Conservation (phyloP, 805 yeast species). For the Groenewaldozyma tartarivorans region DNA sequence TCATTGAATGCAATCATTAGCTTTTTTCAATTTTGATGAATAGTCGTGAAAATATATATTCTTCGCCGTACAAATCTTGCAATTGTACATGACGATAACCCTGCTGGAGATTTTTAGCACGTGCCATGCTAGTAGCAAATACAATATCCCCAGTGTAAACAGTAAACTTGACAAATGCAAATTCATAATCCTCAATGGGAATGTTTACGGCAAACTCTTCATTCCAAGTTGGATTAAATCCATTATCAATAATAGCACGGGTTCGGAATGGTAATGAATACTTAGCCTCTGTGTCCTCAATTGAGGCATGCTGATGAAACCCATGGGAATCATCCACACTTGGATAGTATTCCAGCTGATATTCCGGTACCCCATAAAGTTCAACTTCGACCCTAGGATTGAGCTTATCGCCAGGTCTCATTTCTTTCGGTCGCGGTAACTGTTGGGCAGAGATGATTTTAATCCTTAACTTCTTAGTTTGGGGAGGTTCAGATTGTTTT, state of each 20-base stretch:
- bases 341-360: background rate
- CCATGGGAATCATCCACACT: slow-evolving; percentile 1
- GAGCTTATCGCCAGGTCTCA: slow-evolving; percentile 35
- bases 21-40: slow-evolving; percentile 23
- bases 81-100: slow-evolving; percentile 83
- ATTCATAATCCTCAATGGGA: slow-evolving; percentile 20
- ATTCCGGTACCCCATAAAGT: slow-evolving; percentile 42
- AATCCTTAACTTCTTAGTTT: background rate
- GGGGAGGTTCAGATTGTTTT: background rate
- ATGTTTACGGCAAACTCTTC: slow-evolving; percentile 39
- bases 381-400: slow-evolving; percentile 60
- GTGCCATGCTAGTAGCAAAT: slow-evolving; percentile 53
- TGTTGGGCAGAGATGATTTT: slow-evolving; percentile 72
- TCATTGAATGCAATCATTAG: background rate
- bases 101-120: slow-evolving; percentile 51
- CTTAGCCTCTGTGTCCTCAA: slow-evolving; percentile 3
- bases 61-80: slow-evolving; percentile 74
- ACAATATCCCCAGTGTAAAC: slow-evolving; percentile 26
- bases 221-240: slow-evolving; percentile 85
- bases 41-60: slow-evolving; percentile 48
- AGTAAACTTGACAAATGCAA: slow-evolving; percentile 29
- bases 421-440: slow-evolving; percentile 58
- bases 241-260: slow-evolving; percentile 38
- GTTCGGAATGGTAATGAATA: slow-evolving; percentile 13
- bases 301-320: slow-evolving; percentile 1